Conservation (phyloP, 108 stramenopile genomes). For the Mediolabrus comicus region DNA sequence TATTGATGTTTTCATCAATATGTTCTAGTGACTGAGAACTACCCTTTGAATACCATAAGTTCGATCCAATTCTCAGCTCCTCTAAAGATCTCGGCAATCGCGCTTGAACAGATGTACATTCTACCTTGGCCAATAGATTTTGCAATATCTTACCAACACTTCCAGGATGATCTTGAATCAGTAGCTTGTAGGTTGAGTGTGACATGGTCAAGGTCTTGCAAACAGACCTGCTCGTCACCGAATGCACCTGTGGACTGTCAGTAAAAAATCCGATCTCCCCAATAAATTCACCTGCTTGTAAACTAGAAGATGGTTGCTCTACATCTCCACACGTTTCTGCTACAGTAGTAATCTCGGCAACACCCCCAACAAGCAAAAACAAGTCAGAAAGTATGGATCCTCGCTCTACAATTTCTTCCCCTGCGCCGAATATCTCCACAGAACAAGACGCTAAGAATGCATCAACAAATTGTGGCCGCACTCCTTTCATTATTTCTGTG, state of each 20-base stretch:
- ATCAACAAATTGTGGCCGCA: conserved; percentile 59
- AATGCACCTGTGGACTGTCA: conserved; percentile 50
- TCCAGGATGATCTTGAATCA: conserved; percentile 52
- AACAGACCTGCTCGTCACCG: conserved; percentile 42
- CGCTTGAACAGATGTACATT: conserved; percentile 8
- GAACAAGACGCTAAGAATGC: conserved; percentile 52
- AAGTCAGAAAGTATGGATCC: conserved; percentile 52
- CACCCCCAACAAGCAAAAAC: conserved; percentile 52
- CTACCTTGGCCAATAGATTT: conserved; percentile 51
- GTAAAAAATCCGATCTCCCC: conserved; percentile 58
- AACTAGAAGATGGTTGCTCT: neutral
- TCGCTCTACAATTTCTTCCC: conserved; percentile 51
- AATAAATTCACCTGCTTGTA: conserved; percentile 46
- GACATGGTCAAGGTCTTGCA: conserved; percentile 60
- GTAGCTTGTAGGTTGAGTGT: conserved; percentile 39
- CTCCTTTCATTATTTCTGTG: conserved; percentile 43
- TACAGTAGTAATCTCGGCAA: conserved; percentile 24
- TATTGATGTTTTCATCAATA: neutral
- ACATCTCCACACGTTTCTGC: neutral
- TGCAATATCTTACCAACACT: conserved; percentile 47
- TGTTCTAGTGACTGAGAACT: conserved; percentile 1
- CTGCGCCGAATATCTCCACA: conserved; percentile 57
- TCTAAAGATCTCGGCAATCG: conserved; percentile 30
- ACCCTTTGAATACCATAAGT: conserved; percentile 10
- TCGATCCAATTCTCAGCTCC: conserved; percentile 44